phyloP scores from a whole-genome alignment of 192 early-diverging fungal species.

The Kickxella alabastrina region DNA sequence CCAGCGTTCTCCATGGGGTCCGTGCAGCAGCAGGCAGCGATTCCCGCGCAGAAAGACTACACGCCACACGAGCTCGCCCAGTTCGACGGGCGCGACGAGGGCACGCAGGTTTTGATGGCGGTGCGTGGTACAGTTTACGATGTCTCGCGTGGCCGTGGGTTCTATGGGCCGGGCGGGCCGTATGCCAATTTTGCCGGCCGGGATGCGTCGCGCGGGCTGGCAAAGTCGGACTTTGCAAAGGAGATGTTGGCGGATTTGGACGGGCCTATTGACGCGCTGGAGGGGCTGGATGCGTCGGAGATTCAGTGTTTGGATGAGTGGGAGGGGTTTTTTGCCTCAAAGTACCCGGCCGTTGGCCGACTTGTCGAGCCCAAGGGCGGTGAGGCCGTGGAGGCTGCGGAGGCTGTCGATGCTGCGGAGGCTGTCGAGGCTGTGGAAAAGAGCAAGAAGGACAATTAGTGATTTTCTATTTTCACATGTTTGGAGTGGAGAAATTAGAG shows the following conservation, averaged over 20 bases:
- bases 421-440: background rate
- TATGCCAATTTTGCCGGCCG: slow-evolving; percentile 95
- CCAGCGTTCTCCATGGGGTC: slow-evolving; percentile 32
- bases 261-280: slow-evolving; percentile 75
- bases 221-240: slow-evolving; percentile 80
- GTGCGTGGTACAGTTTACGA: slow-evolving; percentile 89
- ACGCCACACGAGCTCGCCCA: slow-evolving; percentile 71
- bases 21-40: slow-evolving; percentile 6
- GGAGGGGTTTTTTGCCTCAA: slow-evolving; percentile 72
- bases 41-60: slow-evolving; percentile 56
- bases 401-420: background rate
- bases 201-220: slow-evolving; percentile 92
- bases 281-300: slow-evolving; percentile 72
- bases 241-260: slow-evolving; percentile 66
- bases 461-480: too few species aligned
- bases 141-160: slow-evolving; percentile 72
- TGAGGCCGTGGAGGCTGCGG: background rate
- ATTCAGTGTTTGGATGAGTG: slow-evolving; percentile 71
- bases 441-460: background rate
- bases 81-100: slow-evolving; percentile 64
- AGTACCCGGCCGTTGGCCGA: slow-evolving; percentile 72
- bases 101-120: slow-evolving; percentile 68
- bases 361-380: slow-evolving; percentile 49
- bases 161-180: slow-evolving; percentile 90
- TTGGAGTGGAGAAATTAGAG: too few species aligned